Conservation (phyloP, 495 filamentous ascomycete genomes). For the Annulohypoxylon maeteangense region DNA sequence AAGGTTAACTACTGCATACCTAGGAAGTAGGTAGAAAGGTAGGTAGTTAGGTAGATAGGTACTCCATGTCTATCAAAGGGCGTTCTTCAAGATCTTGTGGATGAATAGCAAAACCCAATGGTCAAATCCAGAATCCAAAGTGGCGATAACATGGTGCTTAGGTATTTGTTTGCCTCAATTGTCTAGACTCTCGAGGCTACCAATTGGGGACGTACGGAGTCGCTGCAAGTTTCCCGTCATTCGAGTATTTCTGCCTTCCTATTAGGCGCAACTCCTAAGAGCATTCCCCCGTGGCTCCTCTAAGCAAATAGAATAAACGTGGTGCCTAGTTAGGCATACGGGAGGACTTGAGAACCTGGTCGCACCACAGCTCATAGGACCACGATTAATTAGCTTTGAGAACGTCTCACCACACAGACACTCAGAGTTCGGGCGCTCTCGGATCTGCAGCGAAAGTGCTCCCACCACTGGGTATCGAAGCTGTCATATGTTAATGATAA, state of each 20-base stretch:
- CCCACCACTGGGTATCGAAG: not conserved
- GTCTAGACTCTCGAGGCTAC: not conserved
- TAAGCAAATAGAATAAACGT: slow-evolving; percentile 13
- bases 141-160: slow-evolving; percentile 4
- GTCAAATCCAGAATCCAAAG: not conserved
- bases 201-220: slow-evolving; percentile 8
- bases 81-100: no score
- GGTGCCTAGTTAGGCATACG: slow-evolving; percentile 18
- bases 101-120: not conserved
- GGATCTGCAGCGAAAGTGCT: slow-evolving; percentile 24
- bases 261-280: slow-evolving; percentile 4
- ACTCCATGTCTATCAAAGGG: no score
- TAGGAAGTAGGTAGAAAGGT: not conserved
- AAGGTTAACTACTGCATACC: slow-evolving; percentile 2
- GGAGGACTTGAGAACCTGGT: slow-evolving; percentile 9
- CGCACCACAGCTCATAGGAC: slow-evolving; percentile 15
- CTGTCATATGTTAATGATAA: slow-evolving; percentile 27
- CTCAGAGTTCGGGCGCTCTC: slow-evolving; percentile 38
- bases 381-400: slow-evolving; percentile 17
- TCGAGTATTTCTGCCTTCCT: slow-evolving; percentile 5
- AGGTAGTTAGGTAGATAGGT: not conserved
- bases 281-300: slow-evolving; percentile 5
- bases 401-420: slow-evolving; percentile 27
- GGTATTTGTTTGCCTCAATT: slow-evolving; percentile 1
- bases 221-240: not conserved